phyloP scores from a whole-genome alignment of 441 rosid species.

The Croton laevigatus region DNA sequence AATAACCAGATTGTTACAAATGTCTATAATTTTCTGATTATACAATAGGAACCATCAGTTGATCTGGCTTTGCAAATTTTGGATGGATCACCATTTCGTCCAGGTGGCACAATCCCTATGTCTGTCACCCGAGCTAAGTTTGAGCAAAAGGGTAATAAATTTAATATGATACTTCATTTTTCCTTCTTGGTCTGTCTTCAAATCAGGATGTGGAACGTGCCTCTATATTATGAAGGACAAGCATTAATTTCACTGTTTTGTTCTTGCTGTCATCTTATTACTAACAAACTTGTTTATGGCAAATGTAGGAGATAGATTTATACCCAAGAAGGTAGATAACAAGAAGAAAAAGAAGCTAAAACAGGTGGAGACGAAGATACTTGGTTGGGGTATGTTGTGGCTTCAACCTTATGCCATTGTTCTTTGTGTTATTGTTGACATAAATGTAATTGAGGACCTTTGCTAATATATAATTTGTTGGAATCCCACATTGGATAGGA shows the following conservation, averaged over 20 bases:
- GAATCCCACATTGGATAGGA: too few species aligned
- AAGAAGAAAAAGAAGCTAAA: conserved; percentile 91
- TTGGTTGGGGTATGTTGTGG: conserved; percentile 83
- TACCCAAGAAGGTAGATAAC: conserved; percentile 73
- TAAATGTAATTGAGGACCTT: neutral
- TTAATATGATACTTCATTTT: conserved; percentile 7
- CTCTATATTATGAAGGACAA: neutral
- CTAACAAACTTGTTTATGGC: neutral
- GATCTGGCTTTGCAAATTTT: conserved; percentile 82
- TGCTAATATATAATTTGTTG: neutral
- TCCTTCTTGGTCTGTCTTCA: conserved; percentile 10
- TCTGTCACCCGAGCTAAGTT: conserved; percentile 81
- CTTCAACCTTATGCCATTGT: conserved; percentile 12
- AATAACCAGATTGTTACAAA: conserved; percentile 11
- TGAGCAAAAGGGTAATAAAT: conserved; percentile 79
- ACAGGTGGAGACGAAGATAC: conserved; percentile 87
- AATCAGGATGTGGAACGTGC: neutral
- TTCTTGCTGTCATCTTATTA: neutral
- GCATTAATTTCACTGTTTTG: conserved; percentile 8
- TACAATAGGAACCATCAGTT: conserved; percentile 84
- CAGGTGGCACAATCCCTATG: conserved; percentile 69
- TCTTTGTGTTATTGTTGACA: neutral
- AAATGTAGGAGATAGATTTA: conserved; percentile 73
- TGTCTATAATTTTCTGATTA: conserved; percentile 8
- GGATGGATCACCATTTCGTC: conserved; percentile 92